Evolutionary conservation across 2,329 filamentous ascomycete species (phyloP), one percentile per base, ranked within the genome.

Genomic region (Xylariales sp.): DNA sequence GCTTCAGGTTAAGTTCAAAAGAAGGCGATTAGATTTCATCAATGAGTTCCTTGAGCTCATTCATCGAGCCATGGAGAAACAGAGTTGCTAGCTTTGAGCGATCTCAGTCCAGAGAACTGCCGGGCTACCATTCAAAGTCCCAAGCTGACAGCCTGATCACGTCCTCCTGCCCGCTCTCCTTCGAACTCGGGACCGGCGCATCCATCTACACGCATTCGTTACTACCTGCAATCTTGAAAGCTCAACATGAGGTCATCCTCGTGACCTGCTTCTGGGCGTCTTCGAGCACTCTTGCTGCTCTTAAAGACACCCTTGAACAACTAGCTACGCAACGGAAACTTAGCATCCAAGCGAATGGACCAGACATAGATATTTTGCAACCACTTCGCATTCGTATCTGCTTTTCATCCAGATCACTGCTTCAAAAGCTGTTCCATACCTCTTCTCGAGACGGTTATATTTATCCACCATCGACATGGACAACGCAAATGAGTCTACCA

Each of bases 221-320:
- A 5, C 62, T 83, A 1, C 78, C 84, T 2, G 76, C 80, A 7
- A 72, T 90, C 3, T 63, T 76, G 4, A 57, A 64, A 1, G 81
- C 86, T 3, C 66, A 73, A 25, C 63, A 71, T 35, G 86, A 88
- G 52, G 66, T 90, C 20, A 77, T 89, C 44, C 71, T 93, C 31
- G 84, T 89, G 5, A 91, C 87, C 7, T 91, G 87, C 61, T 93
- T 90, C 63, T 90, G 86, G 86, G 81, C 86, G 0, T 66, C 68
- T 0, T 90, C 86, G 0, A 61, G 71, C 2, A 82, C 80, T 0
- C 68, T 82, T 14, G 64, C 73, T 4, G 71, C 71, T 1, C 65
- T 93, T 10, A 70, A 67, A 28, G 64, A 74, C 4, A 68, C 79
- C 1, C 70, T 93, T 1, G 61, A 70, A 11, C 66, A 67, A 38